phyloP scores from a whole-genome alignment of 1,284 basidiomycete species.

The Ustilago xerochloae region DNA sequence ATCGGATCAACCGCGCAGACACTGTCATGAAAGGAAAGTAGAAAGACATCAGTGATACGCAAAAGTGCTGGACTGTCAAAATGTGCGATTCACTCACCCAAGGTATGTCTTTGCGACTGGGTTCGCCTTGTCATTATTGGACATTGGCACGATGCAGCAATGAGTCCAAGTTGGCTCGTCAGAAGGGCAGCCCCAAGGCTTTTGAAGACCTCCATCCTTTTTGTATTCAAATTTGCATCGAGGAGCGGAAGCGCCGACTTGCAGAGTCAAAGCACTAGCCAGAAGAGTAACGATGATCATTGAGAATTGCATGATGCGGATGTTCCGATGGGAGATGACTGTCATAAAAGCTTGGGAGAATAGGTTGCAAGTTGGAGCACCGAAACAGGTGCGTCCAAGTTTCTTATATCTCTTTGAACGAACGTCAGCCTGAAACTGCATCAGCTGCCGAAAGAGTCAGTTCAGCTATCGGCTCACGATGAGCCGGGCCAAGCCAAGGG shows the following conservation, averaged over 20 bases:
- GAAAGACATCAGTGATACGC: not conserved
- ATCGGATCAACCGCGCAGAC: constrained; percentile 17
- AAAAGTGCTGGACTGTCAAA: not conserved
- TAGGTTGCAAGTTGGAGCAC: not conserved
- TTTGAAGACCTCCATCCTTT: not conserved
- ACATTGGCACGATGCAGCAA: constrained; percentile 13
- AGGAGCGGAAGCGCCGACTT: constrained; percentile 20
- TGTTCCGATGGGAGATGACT: constrained; percentile 1
- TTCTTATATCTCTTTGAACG: too few relatives aligned
- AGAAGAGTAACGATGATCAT: not conserved
- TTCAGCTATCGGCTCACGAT: too few relatives aligned
- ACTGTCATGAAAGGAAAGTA: not conserved
- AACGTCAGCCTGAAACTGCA: too few relatives aligned
- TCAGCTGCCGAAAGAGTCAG: too few relatives aligned
- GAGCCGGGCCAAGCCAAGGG: too few relatives aligned
- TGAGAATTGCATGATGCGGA: constrained; percentile 12
- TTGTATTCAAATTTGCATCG: constrained; percentile 15
- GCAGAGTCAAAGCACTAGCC: not conserved
- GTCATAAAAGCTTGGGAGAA: not conserved
- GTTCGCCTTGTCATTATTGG: not conserved
- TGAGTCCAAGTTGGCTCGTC: constrained; percentile 8
- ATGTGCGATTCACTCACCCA: not conserved
- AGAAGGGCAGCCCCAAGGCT: constrained; percentile 5
- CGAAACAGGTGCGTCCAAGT: too few relatives aligned
- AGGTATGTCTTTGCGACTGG: not conserved